A percentile compares a stretch with the other conserved stretches of the same genome.
Evolutionary conservation across 257 asterid species (phyloP).

Genomic region (Primulina huaijiensis): DNA sequence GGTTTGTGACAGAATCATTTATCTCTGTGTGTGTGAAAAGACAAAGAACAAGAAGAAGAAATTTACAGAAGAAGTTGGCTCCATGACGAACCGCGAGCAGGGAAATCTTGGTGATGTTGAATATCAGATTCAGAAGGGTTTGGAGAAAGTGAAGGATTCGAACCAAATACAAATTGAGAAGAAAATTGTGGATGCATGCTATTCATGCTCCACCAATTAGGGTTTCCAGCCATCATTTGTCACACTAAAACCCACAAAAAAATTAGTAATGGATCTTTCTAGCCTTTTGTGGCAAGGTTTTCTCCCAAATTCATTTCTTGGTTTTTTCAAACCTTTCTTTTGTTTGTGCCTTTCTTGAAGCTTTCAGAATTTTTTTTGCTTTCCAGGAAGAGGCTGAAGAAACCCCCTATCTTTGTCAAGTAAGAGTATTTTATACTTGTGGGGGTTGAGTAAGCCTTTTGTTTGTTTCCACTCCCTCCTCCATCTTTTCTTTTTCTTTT

Average conservation of each 20-base stretch:
- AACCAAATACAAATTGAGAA: conserved; percentile 34
- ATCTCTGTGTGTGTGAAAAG: background rate
- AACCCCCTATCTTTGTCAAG: conserved; percentile 42
- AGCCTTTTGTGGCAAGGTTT: conserved; percentile 4
- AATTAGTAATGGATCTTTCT: background rate
- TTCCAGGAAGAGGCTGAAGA: too few species aligned
- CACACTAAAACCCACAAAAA: background rate
- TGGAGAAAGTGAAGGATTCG: conserved; percentile 25
- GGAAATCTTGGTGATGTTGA: conserved; percentile 41
- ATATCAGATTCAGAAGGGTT: conserved; percentile 1
- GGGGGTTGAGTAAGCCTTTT: conserved; percentile 35
- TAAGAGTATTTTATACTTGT: conserved; percentile 29
- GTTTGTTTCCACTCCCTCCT: conserved; percentile 29
- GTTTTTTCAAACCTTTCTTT: conserved; percentile 5
- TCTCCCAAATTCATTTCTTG: conserved; percentile 15
- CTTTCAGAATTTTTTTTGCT: conserved; percentile 30
- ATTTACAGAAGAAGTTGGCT: conserved; percentile 61
- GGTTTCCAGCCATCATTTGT: conserved; percentile 94
- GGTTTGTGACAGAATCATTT: background rate
- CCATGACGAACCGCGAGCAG: conserved; percentile 48
- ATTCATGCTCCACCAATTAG: conserved; percentile 84
- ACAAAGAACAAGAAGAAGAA: conserved; percentile 31
- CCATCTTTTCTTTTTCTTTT: conserved; percentile 21
- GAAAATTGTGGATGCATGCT: conserved; percentile 57
- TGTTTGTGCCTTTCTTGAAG: conserved; percentile 26